Evolutionary conservation across 176 grass and related monocot genomes (phyloP), one percentile per base, ranked within the genome.

Genomic region (Ampelocalamus luodianensis): DNA sequence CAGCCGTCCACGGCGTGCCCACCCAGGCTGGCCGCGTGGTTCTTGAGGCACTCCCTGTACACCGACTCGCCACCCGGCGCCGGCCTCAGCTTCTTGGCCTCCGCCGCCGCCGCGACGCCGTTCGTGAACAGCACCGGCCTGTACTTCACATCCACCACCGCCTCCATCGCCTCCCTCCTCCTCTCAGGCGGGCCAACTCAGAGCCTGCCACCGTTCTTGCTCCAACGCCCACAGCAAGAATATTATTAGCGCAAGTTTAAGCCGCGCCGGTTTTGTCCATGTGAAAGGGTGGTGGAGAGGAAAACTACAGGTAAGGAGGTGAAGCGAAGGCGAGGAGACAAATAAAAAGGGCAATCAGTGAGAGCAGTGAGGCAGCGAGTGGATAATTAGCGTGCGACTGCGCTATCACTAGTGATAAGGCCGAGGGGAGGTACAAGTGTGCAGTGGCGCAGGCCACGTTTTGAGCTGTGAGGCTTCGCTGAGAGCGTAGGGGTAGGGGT

Each of bases 1-100:
- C 95, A 98, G 0, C 95, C 95, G 62, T 98, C 95, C 24, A 98
- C 58, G 27, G 93, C 95, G 83, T 95, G 91, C 3, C 88, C 94
- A 1, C 94, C 92, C 16, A 90, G 67, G 63, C 83, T 92, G 58
- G 92, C 94, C 14, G 92, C 92, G 76, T 97, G 94, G 86, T 97
- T 97, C 94, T 90, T 92, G 13, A 97, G 90, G 80, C 94, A 97
- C 88, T 97, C 92, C 9, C 86, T 65, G 88, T 92, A 94, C 5
- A 89, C 78, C 32, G 36, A 54, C 39, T 74, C 80, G 1, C 24
- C 66, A 5, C 23, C 36, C 4, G 38, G 20, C 45, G 65, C 66
- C 13, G 50, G 70, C 60, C 60, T 45, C 61, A 23, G 32, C 78
- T 59, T 87, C 40, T 81, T 81, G 71, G 29, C n/a, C 51, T 22